These are phyloP conservation scores for Amanita exitialis DNA, from an alignment of 768 basidiomycete genomes.

Conservation along the genomic window DNA sequence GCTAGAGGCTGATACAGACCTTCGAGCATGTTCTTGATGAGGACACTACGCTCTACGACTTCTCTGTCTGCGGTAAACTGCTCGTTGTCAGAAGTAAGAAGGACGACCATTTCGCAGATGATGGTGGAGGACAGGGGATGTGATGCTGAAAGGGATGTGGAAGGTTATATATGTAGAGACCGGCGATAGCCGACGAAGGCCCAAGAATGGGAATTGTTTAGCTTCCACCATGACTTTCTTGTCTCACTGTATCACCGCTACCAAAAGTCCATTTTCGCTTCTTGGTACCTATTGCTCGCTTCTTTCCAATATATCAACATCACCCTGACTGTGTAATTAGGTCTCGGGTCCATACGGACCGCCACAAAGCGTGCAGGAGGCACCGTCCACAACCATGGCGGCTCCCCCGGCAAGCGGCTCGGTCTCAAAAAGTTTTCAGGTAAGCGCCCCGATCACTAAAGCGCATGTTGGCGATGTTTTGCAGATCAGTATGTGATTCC, in stretches of 20 bases:
- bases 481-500: conserved; percentile 87
- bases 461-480: not conserved
- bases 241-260: conserved; percentile 28
- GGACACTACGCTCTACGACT: conserved; percentile 88
- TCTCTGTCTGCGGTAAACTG: conserved; percentile 89
- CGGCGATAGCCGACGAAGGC: conserved; percentile 30
- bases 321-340: conserved; percentile 15
- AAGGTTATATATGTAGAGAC: conserved; percentile 19
- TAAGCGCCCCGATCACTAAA: conserved; percentile 18
- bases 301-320: conserved; percentile 1
- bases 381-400: conserved; percentile 85
- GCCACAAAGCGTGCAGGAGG: conserved; percentile 97
- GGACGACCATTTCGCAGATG: conserved; percentile 53
- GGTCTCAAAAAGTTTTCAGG: conserved; percentile 97
- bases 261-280: conserved; percentile 40
- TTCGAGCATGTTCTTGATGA: conserved; percentile 99
- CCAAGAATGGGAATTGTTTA: conserved; percentile 11
- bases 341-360: conserved; percentile 66
- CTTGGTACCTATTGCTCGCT: conserved; percentile 20
- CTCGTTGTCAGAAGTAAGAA: conserved; percentile 94
- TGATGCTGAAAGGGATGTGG: not conserved
- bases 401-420: conserved; percentile 86
- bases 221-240: conserved; percentile 34
- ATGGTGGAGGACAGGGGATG: conserved; percentile 10
- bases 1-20: conserved; percentile 36